These are phyloP conservation scores for Babesia ovata DNA, from an alignment of 169 alveolate species.

Conservation along the genomic window DNA sequence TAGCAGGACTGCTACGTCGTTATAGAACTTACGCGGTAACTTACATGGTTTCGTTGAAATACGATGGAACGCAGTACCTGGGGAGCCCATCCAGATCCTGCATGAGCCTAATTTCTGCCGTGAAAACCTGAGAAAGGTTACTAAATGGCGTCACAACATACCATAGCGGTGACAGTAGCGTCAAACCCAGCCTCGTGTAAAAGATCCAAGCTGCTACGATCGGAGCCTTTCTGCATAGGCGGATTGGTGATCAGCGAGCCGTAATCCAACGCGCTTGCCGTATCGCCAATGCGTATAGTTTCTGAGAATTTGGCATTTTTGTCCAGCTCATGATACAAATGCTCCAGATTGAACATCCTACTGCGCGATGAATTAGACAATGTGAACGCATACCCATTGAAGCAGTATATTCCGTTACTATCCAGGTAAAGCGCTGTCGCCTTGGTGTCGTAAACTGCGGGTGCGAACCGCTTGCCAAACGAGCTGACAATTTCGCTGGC, in stretches of 20 bases:
- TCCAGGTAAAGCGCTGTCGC: constrained; percentile 52
- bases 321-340: not conserved
- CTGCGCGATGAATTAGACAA: not conserved
- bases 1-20: not conserved
- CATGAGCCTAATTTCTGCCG: constrained; percentile 37
- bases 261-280: constrained; percentile 38
- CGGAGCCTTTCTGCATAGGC: not conserved
- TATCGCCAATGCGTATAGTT: not conserved
- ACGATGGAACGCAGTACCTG: not conserved
- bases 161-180: constrained; percentile 75
- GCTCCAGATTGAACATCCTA: not conserved
- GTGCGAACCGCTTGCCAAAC: constrained; percentile 53
- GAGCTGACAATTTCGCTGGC: constrained; percentile 51
- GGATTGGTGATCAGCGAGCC: not conserved
- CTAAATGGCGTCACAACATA: not conserved
- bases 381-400: not conserved
- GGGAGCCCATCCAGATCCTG: not conserved
- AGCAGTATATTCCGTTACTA: not conserved
- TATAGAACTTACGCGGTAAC: not conserved
- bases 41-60: not conserved
- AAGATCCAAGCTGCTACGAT: constrained; percentile 13
- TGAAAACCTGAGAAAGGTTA: constrained; percentile 39
- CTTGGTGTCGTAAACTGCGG: constrained; percentile 75
- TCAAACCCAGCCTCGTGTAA: constrained; percentile 79
- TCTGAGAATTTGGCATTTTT: not conserved